Evolutionary conservation across 1,139 yeast genomes (phyloP).

Genomic region (Kodamaea derodonti): DNA sequence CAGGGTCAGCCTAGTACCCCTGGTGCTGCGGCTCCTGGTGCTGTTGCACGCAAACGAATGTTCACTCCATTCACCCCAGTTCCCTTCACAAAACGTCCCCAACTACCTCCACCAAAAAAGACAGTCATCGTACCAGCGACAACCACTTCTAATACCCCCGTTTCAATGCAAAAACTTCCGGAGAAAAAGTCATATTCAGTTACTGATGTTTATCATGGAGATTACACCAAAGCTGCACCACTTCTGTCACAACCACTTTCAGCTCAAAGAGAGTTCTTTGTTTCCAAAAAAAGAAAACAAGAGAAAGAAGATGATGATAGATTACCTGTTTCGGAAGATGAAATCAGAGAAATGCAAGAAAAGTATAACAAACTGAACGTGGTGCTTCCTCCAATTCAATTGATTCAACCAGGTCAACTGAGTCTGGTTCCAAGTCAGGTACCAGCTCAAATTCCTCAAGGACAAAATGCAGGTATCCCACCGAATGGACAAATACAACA

Average conservation of each 20-base stretch:
- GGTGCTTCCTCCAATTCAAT: not conserved
- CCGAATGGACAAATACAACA: no score
- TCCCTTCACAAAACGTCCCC: constrained; percentile 7
- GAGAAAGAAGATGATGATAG: constrained; percentile 27
- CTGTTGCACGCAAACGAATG: constrained; percentile 2
- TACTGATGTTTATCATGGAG: constrained; percentile 51
- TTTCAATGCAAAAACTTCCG: constrained; percentile 1
- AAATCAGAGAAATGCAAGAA: constrained; percentile 35
- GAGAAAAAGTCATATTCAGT: constrained; percentile 18
- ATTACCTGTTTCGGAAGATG: constrained; percentile 35
- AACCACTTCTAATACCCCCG: constrained; percentile 1
- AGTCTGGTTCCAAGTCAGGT: no score
- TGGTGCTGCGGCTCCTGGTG: not conserved
- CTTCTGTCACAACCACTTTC: constrained; percentile 52
- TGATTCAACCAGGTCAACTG: no score
- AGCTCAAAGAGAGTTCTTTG: constrained; percentile 48
- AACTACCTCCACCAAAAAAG: constrained; percentile 2
- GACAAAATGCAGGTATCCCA: no score
- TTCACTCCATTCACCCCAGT: constrained; percentile 14
- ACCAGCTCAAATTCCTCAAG: no score
- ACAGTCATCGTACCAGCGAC: constrained; percentile 2
- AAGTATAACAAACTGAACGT: constrained; percentile 17
- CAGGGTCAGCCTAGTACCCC: not conserved
- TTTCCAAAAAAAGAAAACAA: constrained; percentile 11
- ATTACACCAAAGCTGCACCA: constrained; percentile 48